Evolutionary conservation across 208 protist species (phyloP).

Genomic region (Leishmania tarentolae): DNA sequence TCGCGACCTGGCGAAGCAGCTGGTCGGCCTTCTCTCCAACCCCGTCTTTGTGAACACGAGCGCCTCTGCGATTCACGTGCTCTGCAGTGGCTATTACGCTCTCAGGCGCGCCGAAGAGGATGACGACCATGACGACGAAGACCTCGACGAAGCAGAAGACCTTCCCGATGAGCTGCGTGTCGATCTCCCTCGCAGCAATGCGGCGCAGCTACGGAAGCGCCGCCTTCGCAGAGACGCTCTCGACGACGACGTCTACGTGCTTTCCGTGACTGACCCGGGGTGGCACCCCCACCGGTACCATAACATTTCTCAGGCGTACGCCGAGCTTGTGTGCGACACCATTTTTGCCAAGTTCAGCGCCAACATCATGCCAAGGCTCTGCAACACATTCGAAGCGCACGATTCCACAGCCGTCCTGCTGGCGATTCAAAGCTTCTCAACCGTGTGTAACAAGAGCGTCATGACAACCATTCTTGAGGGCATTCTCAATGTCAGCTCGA

Average conservation of each 20-base stretch:
- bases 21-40: constrained; percentile 67
- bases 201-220: not conserved
- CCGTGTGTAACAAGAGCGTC: constrained; percentile 76
- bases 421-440: constrained; percentile 87
- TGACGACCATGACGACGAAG: constrained; percentile 60
- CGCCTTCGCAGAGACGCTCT: constrained; percentile 55
- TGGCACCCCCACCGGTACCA: constrained; percentile 85
- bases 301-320: constrained; percentile 71
- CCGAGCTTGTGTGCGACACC: constrained; percentile 63
- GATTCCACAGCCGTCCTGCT: constrained; percentile 79
- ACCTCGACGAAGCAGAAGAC: constrained; percentile 12
- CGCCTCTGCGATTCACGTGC: constrained; percentile 76
- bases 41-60: constrained; percentile 69
- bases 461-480: constrained; percentile 83
- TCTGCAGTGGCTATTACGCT: constrained; percentile 73
- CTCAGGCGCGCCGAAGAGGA: constrained; percentile 46
- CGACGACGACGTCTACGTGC: constrained; percentile 74
- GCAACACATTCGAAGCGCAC: constrained; percentile 81
- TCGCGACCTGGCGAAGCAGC: constrained; percentile 79
- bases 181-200: not conserved
- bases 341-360: constrained; percentile 82
- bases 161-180: constrained; percentile 39
- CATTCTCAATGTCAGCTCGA: constrained; percentile 75
- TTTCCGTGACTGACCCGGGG: constrained; percentile 67
- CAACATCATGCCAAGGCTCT: constrained; percentile 91